These are phyloP conservation scores for Phylloporus sp. DNA, from an alignment of 768 basidiomycete species.

Conservation along the genomic window DNA sequence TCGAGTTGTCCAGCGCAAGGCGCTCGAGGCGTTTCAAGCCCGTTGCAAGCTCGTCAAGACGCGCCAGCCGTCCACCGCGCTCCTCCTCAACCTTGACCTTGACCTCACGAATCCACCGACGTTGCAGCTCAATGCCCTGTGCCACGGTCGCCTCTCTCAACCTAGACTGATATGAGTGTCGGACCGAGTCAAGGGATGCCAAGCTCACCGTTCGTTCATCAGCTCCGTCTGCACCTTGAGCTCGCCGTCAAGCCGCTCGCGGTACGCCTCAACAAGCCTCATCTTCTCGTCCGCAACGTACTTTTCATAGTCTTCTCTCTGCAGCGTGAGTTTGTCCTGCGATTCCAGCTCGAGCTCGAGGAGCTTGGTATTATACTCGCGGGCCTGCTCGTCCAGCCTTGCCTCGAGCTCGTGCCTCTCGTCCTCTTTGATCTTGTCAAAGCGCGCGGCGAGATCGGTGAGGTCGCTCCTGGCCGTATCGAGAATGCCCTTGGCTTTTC, in stretches of 20 bases:
- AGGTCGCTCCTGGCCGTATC: constrained; percentile 80
- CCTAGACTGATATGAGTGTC: constrained; percentile 37
- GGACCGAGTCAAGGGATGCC: neutral
- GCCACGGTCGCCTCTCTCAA: constrained; percentile 93
- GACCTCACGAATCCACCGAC: constrained; percentile 94
- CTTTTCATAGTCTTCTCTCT: constrained; percentile 82
- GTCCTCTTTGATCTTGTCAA: constrained; percentile 76
- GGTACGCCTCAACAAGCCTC: constrained; percentile 71
- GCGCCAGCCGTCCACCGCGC: constrained; percentile 90
- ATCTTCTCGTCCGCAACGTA: constrained; percentile 76
- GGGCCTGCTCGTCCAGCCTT: constrained; percentile 74
- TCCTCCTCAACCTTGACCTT: constrained; percentile 95
- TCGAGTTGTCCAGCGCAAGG: constrained; percentile 86
- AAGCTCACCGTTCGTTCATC: constrained; percentile 87
- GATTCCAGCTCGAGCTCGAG: constrained; percentile 82
- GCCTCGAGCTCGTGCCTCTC: constrained; percentile 66
- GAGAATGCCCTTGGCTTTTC: constrained; percentile 70
- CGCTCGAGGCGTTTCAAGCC: constrained; percentile 89
- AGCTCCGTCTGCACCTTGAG: constrained; percentile 84
- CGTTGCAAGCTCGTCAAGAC: constrained; percentile 88
- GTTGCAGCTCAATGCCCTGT: constrained; percentile 96
- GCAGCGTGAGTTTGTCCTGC: constrained; percentile 78
- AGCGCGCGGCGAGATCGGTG: constrained; percentile 66
- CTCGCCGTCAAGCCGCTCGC: constrained; percentile 82
- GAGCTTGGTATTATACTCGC: constrained; percentile 78